Percentiles rank a stretch among this genome's conserved stretches.
Conservation (phyloP, 2,329 filamentous ascomycete genomes). For the Drechslerella stenobrocha region DNA sequence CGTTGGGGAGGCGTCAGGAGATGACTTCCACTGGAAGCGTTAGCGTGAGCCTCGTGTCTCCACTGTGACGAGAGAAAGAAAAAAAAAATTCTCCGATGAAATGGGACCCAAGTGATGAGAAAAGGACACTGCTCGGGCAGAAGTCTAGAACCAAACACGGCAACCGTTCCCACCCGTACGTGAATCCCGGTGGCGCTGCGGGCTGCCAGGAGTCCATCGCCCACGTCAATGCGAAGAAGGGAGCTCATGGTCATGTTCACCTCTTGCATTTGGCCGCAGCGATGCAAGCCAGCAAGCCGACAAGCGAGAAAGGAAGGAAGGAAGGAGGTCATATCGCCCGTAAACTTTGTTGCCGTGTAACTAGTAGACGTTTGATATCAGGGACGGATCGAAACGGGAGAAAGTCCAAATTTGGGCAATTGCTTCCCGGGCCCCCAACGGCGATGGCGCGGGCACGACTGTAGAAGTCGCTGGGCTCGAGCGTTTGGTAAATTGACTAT, state of each 20-base stretch:
- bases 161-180: neutral
- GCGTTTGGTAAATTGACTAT: neutral
- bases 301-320: neutral
- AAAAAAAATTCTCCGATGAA: slow-evolving; percentile 27
- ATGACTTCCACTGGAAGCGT: neutral
- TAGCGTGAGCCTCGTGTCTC: neutral
- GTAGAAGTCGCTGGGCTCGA: neutral
- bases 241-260: neutral
- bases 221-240: slow-evolving; percentile 6
- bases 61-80: slow-evolving; percentile 4
- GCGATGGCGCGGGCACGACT: too few species aligned
- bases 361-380: slow-evolving; percentile 1
- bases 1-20: neutral
- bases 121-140: slow-evolving; percentile 8
- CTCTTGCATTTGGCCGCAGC: neutral
- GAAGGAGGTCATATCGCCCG: slow-evolving; percentile 9
- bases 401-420: neutral
- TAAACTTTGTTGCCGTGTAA: slow-evolving; percentile 43
- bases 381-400: neutral
- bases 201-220: slow-evolving; percentile 20
- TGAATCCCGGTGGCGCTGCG: slow-evolving; percentile 23
- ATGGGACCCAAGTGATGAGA: neutral
- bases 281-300: neutral
- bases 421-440: neutral
- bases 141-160: slow-evolving; percentile 24